Evolutionary conservation across 1,284 basidiomycete species (phyloP), one percentile per base, ranked within the genome.

Genomic region (Dichomitus squalens): DNA sequence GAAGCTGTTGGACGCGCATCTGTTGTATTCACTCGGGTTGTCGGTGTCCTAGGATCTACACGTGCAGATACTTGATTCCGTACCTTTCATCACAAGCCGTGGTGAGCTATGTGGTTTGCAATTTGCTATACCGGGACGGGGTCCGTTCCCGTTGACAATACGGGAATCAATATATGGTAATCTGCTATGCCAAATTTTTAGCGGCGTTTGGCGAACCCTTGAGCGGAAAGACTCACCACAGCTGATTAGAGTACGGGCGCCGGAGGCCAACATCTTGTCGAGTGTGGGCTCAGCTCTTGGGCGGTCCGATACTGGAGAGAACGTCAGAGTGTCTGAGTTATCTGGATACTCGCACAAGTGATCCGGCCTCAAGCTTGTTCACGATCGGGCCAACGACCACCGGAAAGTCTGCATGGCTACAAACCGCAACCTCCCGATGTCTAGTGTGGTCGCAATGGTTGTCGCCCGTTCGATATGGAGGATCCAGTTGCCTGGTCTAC

Each of bases 101-200:
- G n/a, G 18, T n/a, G n/a, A 43, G 20, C 29, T 49, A 49, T 49
- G 47, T 41, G 39, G 39, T 43, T 49, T 27, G n/a, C 39, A 55
- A 55, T 55, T 55, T 55, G 53, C 47, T 55, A 55, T 55, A 41
- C 25, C 53, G 53, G 53, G 43, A 49, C 39, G 38, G n/a, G 27
- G 16, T 46, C 46, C 46, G 39, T 25, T 35, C 7, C 29, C 39
- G 31, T 29, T n/a, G n/a, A n/a, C n/a, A 36, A 35, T 20, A 41
- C 41, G 36, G 38, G 18, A 8, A 36, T 9, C 16, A 36, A 50
- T 31, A 39, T 52, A 34, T 41, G 39, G 50, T 39, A 52, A 44
- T 54, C 29, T 41, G 29, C 25, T 14, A 40, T 36, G 46, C 23
- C 34, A 47, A 49, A 43, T n/a, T 11, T 11, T 49, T 31, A 20